phyloP scores from a whole-genome alignment of 1,284 basidiomycete species.

The Pyrrhoderma noxium region DNA sequence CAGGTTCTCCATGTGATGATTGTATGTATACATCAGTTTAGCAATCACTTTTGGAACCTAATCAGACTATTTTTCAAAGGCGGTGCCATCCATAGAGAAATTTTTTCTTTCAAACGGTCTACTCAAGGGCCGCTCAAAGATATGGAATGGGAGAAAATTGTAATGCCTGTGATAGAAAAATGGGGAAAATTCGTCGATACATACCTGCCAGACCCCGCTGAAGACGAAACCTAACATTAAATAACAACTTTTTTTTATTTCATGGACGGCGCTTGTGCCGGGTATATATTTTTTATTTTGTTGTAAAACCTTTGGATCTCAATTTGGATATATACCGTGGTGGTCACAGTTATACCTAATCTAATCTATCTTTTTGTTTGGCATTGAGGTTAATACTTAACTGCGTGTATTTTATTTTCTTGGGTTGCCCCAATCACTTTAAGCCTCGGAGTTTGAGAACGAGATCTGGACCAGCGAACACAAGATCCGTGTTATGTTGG shows the following conservation, averaged over 20 bases:
- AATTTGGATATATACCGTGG: no score
- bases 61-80: conserved; percentile 31
- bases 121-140: conserved; percentile 30
- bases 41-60: not conserved
- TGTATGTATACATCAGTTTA: not conserved
- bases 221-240: not conserved
- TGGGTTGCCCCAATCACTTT: no score
- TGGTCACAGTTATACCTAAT: no score
- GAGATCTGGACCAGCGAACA: no score
- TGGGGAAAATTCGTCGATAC: conserved; percentile 57
- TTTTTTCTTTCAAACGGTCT: conserved; percentile 60
- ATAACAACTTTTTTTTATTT: not conserved
- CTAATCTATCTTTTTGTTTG: no score
- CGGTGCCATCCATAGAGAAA: conserved; percentile 59
- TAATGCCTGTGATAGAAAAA: conserved; percentile 65
- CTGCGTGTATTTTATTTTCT: no score
- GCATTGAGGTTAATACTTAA: no score
- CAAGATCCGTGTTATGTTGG: no score
- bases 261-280: no score
- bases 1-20: not conserved
- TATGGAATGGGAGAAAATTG: conserved; percentile 67
- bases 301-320: no score
- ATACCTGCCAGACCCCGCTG: conserved; percentile 13
- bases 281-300: no score
- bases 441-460: no score